Evolutionary conservation across 2,329 filamentous ascomycete genomes (phyloP).

Genomic region (Botryosphaeria dothidea): DNA sequence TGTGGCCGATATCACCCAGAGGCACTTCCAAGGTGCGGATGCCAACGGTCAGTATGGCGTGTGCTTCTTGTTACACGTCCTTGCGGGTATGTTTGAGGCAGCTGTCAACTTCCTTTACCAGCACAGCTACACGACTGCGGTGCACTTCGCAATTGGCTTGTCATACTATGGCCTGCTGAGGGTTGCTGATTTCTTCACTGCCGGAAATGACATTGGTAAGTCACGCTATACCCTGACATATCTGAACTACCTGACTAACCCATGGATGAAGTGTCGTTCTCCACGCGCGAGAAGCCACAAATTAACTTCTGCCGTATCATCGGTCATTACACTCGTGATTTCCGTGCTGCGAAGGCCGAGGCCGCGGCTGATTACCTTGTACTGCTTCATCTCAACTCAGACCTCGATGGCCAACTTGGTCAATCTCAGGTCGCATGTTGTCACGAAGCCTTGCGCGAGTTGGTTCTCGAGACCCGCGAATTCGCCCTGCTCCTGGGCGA

Average conservation of each 20-base stretch:
- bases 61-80: conserved; percentile 88
- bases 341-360: conserved; percentile 84
- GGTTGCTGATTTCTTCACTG: conserved; percentile 76
- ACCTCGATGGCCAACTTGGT: conserved; percentile 73
- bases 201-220: conserved; percentile 57
- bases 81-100: conserved; percentile 92
- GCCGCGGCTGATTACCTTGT: conserved; percentile 92
- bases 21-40: conserved; percentile 83
- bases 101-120: conserved; percentile 88
- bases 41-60: conserved; percentile 80
- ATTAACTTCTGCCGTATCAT: conserved; percentile 94
- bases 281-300: conserved; percentile 70
- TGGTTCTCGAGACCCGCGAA: conserved; percentile 94
- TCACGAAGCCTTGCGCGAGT: conserved; percentile 88
- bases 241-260: background rate
- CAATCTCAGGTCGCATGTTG: conserved; percentile 78
- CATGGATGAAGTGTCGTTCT: conserved; percentile 54
- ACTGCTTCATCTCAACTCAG: conserved; percentile 87
- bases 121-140: conserved; percentile 88
- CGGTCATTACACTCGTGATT: conserved; percentile 93
- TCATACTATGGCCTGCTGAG: conserved; percentile 87
- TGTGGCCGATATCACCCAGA: conserved; percentile 83
- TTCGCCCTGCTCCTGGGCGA: conserved; percentile 94
- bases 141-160: conserved; percentile 90
- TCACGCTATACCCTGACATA: background rate